Evolutionary conservation across 108 stramenopile species (phyloP), one percentile per base, ranked within the genome.

Genomic region (Nitzschia sp.): DNA sequence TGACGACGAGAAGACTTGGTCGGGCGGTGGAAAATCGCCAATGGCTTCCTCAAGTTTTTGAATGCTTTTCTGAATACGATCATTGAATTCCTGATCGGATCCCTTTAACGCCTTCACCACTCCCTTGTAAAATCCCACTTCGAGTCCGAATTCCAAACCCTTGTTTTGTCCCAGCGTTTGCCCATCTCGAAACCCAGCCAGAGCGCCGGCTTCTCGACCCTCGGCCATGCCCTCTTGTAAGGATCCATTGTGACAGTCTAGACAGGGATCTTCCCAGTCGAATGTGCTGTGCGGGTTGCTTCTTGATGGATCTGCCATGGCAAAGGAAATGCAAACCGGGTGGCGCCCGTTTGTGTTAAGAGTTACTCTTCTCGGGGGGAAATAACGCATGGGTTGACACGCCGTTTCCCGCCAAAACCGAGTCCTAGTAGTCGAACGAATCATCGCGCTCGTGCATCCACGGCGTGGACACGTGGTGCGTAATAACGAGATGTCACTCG

Each of bases 71-170:
- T 4, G 31, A 27, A 65, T 63, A 9, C 42, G 38, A 18, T 68
- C 61, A 13, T 47, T 30, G 51, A 34, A 45, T 1, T 35, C 65
- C 6, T 25, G 24, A 42, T 49, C 19, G 11, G 24, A 51, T 55
- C 28, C 26, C 6, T 46, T 3, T 38, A 67, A 34, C 18, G 54
- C 38, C 3, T 1, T 38, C 21, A 68, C 18, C 17, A 78, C 27
- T 2, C 82, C 78, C 8, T 46, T 30, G 11, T 75, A 65, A 45
- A 76, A 83, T 5, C 82, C 82, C 33, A 83, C 36, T 65, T 83
- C 82, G 57, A 83, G 55, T 26, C 82, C 82, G 46, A 65, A 70
- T 30, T 83, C 82, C 5, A 83, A 28, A 17, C 73, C 82, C 25
- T 75, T 83, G 13, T 23, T 35, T 51, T 68, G 70, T 8, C 82